phyloP scores from a whole-genome alignment of 371 early-diverging fungal species.

The Mucor piriformis region DNA sequence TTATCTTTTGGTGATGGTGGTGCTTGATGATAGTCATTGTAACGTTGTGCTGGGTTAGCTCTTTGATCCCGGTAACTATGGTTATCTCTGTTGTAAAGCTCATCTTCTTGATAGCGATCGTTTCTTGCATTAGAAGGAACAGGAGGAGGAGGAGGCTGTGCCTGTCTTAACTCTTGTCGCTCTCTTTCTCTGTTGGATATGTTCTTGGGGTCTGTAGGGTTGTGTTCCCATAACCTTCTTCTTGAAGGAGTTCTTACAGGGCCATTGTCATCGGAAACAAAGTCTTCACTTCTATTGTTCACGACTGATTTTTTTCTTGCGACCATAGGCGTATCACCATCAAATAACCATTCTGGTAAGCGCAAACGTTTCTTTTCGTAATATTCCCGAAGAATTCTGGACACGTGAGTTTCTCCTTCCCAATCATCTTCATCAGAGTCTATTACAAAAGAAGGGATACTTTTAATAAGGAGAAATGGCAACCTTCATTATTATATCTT shows the following conservation, averaged over 20 bases:
- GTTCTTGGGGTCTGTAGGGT: conserved; percentile 19
- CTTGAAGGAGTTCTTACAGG: conserved; percentile 30
- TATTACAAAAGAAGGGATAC: conserved; percentile 17
- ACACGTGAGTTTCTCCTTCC: conserved; percentile 63
- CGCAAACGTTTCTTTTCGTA: conserved; percentile 47
- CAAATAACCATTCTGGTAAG: conserved; percentile 38
- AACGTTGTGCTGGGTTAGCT: conserved; percentile 1
- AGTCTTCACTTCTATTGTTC: not conserved
- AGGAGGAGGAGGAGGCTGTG: conserved; percentile 9
- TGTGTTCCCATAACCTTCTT: conserved; percentile 38
- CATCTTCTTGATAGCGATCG: not conserved
- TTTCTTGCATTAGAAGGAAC: conserved; percentile 1
- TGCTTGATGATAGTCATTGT: not conserved
- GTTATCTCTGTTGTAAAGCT: not conserved
- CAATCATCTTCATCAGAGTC: conserved; percentile 64
- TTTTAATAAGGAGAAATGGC: not conserved
- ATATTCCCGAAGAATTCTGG: conserved; percentile 53
- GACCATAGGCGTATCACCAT: conserved; percentile 12
- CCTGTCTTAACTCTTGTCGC: conserved; percentile 38
- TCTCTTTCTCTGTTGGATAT: conserved; percentile 40
- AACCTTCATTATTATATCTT: not conserved
- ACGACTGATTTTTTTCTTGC: not conserved
- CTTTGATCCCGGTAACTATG: not conserved
- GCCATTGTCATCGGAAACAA: not conserved
- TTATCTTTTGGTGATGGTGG: too few relatives aligned